These are phyloP conservation scores for Metschnikowia shivogae DNA, from an alignment of 805 yeast species.

Conservation along the genomic window DNA sequence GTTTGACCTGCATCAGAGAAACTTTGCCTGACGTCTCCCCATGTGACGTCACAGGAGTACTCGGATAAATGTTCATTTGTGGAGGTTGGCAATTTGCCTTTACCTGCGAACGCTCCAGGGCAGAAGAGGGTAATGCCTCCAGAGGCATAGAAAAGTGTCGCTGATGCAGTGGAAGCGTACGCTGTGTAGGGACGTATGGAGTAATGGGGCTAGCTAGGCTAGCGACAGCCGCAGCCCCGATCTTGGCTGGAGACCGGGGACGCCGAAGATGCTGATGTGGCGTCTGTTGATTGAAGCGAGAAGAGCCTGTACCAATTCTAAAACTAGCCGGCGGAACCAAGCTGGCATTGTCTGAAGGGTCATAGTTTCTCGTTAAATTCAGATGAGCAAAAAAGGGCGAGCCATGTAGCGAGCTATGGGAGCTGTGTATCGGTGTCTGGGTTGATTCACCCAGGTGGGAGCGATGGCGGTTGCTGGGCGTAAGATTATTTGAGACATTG, in stretches of 20 bases:
- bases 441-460: constrained; percentile 1
- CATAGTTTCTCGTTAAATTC: constrained; percentile 8
- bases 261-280: constrained; percentile 23
- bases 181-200: constrained; percentile 25
- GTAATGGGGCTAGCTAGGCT: constrained; percentile 35
- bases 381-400: constrained; percentile 8
- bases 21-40: constrained; percentile 21
- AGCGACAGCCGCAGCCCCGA: constrained; percentile 72
- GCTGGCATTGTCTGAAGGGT: constrained; percentile 25
- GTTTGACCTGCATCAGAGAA: constrained; percentile 39
- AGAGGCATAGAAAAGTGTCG: constrained; percentile 43
- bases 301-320: constrained; percentile 32
- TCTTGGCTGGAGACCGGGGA: constrained; percentile 63
- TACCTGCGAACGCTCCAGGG: constrained; percentile 4
- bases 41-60: neutral
- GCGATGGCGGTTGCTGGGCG: neutral
- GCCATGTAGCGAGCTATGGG: constrained; percentile 5
- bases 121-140: constrained; percentile 14
- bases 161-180: constrained; percentile 29
- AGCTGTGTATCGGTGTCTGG: neutral
- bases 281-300: constrained; percentile 10
- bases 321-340: constrained; percentile 33
- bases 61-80: neutral
- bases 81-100: constrained; percentile 3
- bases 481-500: neutral